Percentiles rank a stretch among this genome's conserved stretches.
phyloP scores from a whole-genome alignment of 2,329 filamentous ascomycete genomes.

The Hypoxylon sp. region DNA sequence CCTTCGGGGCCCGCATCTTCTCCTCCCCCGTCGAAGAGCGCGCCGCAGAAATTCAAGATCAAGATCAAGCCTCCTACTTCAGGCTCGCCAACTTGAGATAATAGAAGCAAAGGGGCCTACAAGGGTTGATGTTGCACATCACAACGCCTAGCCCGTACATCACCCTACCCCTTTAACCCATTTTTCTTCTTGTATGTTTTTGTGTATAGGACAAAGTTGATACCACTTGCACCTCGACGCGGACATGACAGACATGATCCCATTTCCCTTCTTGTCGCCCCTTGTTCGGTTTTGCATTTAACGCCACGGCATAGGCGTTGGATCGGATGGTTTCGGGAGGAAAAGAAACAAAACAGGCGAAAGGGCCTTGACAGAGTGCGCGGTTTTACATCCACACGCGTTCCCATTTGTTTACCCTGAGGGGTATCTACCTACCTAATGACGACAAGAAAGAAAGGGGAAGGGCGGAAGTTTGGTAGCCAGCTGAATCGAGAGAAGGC shows the following conservation, averaged over 20 bases:
- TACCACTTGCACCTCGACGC: background rate
- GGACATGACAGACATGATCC: background rate
- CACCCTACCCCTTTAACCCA: background rate
- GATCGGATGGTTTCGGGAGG: background rate
- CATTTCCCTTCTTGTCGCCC: background rate
- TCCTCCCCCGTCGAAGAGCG: constrained; percentile 28
- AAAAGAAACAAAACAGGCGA: background rate
- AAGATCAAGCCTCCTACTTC: constrained; percentile 40
- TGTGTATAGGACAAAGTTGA: background rate
- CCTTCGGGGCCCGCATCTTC: constrained; percentile 15
- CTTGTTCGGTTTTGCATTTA: constrained; percentile 4
- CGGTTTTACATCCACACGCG: no score
- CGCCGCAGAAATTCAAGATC: constrained; percentile 41
- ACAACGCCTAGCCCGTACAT: background rate
- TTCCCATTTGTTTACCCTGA: no score
- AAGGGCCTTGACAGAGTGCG: background rate
- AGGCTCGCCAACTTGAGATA: constrained; percentile 6
- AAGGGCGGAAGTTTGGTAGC: no score
- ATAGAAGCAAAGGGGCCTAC: no score
- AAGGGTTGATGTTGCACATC: background rate
- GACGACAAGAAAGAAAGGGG: no score
- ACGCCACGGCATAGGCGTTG: constrained; percentile 23
- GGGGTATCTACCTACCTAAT: no score
- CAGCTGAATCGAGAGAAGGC: no score
- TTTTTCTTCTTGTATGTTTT: background rate